Conservation (phyloP, 139 green algal species). For the Chlorella sp. region DNA sequence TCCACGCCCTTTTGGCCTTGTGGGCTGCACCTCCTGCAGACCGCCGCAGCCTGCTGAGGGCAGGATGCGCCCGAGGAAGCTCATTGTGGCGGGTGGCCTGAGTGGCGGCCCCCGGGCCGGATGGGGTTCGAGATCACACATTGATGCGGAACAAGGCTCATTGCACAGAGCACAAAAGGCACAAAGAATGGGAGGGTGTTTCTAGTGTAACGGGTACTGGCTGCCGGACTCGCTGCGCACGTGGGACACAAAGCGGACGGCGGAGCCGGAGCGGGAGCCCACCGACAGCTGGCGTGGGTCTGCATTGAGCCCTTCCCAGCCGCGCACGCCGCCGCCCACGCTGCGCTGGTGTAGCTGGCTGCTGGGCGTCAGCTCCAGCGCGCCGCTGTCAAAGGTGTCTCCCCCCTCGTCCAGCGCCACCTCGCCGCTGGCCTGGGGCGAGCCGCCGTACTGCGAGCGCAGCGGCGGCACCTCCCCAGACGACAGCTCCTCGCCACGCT, state of each 20-base stretch:
- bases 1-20: no score
- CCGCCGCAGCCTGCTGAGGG: no score
- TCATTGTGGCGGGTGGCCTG: no score
- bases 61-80: no score
- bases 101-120: no score
- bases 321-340: background rate
- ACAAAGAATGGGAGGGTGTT: no score
- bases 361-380: background rate
- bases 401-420: background rate
- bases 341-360: no score
- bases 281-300: background rate
- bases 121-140: no score
- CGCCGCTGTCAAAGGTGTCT: background rate
- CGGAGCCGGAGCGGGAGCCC: background rate
- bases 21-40: no score
- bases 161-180: no score
- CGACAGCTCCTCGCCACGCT: slow-evolving; percentile 3
- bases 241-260: slow-evolving; percentile 20
- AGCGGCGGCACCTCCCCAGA: slow-evolving; percentile 11
- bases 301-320: background rate
- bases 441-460: slow-evolving; percentile 15
- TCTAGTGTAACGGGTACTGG: slow-evolving; percentile 12
- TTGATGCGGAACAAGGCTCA: no score
- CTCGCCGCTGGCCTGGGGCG: background rate
- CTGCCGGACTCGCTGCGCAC: slow-evolving; percentile 20